Evolutionary conservation across 148 eudicot species (phyloP).

Genomic region (Silene latifolia): DNA sequence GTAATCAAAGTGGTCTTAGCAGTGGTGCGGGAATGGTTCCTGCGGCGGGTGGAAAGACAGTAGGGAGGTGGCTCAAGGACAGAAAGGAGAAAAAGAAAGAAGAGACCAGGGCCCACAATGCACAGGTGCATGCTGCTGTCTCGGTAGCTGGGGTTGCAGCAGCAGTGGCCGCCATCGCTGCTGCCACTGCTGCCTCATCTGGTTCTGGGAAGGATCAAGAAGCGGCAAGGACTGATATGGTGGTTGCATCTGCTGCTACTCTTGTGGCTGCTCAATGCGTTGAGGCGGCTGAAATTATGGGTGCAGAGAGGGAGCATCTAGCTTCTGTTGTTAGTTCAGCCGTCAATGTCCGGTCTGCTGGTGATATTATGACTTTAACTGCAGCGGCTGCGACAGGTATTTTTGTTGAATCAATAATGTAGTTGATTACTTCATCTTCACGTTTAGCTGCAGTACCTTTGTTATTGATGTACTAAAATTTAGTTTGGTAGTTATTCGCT

Average conservation of each 20-base stretch:
- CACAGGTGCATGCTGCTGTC: constrained; percentile 86
- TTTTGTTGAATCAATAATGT: neutral
- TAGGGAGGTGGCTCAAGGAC: constrained; percentile 94
- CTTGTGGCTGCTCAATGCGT: constrained; percentile 95
- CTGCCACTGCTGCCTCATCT: constrained; percentile 79
- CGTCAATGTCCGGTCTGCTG: constrained; percentile 78
- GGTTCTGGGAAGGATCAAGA: constrained; percentile 61
- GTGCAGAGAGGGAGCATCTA: constrained; percentile 81
- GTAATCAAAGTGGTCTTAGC: constrained; percentile 12
- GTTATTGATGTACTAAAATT: neutral
- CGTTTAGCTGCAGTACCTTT: no score
- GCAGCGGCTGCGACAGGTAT: constrained; percentile 96
- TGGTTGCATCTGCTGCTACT: constrained; percentile 92
- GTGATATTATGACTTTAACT: constrained; percentile 90
- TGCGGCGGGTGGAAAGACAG: constrained; percentile 69
- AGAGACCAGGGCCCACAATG: constrained; percentile 77
- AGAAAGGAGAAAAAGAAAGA: constrained; percentile 90
- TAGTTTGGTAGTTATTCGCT: neutral
- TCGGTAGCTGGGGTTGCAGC: constrained; percentile 98
- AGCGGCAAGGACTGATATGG: constrained; percentile 77
- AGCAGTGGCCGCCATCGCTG: constrained; percentile 88
- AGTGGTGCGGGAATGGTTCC: constrained; percentile 16
- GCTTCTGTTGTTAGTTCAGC: constrained; percentile 88
- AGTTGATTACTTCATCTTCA: neutral
- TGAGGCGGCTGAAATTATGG: constrained; percentile 91